These are phyloP conservation scores for Colletotrichum liriopes DNA, from an alignment of 2,329 filamentous ascomycete genomes.

Conservation along the genomic window DNA sequence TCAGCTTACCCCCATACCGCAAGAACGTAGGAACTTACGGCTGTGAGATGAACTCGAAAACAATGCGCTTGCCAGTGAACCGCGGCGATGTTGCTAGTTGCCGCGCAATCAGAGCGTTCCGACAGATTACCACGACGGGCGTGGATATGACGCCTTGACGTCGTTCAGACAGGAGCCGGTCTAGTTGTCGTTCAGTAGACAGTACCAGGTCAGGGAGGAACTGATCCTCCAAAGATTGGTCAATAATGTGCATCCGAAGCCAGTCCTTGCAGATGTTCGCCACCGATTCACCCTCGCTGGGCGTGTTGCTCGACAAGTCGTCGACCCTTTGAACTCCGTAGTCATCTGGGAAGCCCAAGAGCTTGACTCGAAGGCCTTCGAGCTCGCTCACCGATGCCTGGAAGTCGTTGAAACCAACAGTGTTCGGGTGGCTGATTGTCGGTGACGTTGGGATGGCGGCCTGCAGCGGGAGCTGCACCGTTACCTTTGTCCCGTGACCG, in stretches of 20 bases:
- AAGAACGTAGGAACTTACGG: slow-evolving; percentile 48
- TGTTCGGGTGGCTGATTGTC: neutral
- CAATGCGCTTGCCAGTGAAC: slow-evolving; percentile 43
- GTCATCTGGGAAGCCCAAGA: slow-evolving; percentile 44
- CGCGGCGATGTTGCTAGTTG: slow-evolving; percentile 44
- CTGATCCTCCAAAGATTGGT: slow-evolving; percentile 25
- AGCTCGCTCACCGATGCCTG: slow-evolving; percentile 49
- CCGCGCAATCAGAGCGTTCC: slow-evolving; percentile 51
- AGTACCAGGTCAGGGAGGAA: slow-evolving; percentile 49
- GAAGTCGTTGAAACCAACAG: slow-evolving; percentile 49
- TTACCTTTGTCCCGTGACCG: slow-evolving; percentile 55
- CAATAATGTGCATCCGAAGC: slow-evolving; percentile 51
- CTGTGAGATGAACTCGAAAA: slow-evolving; percentile 57
- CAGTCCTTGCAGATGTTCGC: slow-evolving; percentile 52
- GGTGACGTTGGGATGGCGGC: slow-evolving; percentile 12
- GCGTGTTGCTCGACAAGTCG: slow-evolving; percentile 19
- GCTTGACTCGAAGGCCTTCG: slow-evolving; percentile 50
- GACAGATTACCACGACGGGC: slow-evolving; percentile 51
- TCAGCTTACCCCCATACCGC: neutral
- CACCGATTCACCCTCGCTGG: slow-evolving; percentile 42
- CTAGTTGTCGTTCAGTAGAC: slow-evolving; percentile 41
- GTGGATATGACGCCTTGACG: slow-evolving; percentile 3
- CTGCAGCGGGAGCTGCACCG: slow-evolving; percentile 52
- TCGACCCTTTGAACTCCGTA: neutral
- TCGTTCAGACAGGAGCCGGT: slow-evolving; percentile 15